phyloP scores from a whole-genome alignment of 2,329 filamentous ascomycete genomes.

The Microdochium paspali region DNA sequence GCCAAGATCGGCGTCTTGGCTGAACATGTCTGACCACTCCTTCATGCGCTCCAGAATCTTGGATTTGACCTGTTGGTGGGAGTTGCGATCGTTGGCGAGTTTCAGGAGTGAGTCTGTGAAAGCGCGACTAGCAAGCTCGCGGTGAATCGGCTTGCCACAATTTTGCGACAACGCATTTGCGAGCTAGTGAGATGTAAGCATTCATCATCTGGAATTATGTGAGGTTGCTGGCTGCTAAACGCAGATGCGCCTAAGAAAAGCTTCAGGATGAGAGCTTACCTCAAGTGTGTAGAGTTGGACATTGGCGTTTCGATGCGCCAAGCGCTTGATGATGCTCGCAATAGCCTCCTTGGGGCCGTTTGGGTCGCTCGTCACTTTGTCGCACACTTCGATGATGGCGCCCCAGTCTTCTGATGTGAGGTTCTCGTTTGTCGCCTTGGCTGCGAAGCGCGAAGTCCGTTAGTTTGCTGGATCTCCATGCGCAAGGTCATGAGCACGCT shows the following conservation, averaged over 20 bases:
- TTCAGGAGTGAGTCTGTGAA: conserved; percentile 91
- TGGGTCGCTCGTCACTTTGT: conserved; percentile 43
- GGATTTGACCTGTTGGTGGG: conserved; percentile 89
- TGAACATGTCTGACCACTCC: conserved; percentile 94
- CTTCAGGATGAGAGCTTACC: conserved; percentile 37
- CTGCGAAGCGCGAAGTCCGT: no score
- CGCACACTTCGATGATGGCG: conserved; percentile 55
- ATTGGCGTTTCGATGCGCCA: conserved; percentile 90
- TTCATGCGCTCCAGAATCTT: conserved; percentile 97
- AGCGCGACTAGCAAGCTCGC: conserved; percentile 80
- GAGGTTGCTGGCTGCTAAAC: no score
- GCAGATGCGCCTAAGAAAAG: conserved; percentile 3
- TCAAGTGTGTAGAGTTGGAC: conserved; percentile 93
- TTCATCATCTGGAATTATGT: conserved; percentile 3
- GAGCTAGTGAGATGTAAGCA: conserved; percentile 39
- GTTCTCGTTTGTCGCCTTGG: conserved; percentile 91
- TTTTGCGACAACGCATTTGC: conserved; percentile 89
- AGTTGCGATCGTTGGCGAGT: conserved; percentile 88
- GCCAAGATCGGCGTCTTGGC: conserved; percentile 77
- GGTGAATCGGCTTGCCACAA: conserved; percentile 77
- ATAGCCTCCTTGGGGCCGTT: conserved; percentile 73
- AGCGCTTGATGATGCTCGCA: conserved; percentile 80
- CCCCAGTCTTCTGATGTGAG: conserved; percentile 73
- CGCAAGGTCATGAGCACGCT: conserved; percentile 1
- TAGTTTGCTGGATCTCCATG: conserved; percentile 7